Evolutionary conservation across 306 rosid species (phyloP).

Genomic region (Lotus japonicus): DNA sequence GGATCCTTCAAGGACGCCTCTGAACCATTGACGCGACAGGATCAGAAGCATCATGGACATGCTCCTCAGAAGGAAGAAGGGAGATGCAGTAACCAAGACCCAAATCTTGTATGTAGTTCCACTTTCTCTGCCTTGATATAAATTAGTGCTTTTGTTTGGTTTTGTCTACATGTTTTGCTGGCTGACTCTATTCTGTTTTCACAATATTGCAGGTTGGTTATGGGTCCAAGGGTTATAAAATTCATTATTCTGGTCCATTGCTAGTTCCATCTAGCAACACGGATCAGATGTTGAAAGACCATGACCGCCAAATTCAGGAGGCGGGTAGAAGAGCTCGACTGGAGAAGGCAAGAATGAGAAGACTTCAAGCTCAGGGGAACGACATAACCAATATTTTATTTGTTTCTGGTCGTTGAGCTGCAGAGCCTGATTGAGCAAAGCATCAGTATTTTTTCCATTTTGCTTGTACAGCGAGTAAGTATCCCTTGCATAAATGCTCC

Average conservation of each 20-base stretch:
- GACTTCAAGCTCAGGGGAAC: conserved; percentile 77
- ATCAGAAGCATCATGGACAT: conserved; percentile 58
- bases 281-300: conserved; percentile 98
- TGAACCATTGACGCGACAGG: conserved; percentile 47
- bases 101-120: conserved; percentile 46
- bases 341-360: conserved; percentile 22
- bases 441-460: no score
- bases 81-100: conserved; percentile 61
- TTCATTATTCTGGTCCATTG: conserved; percentile 96
- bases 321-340: conserved; percentile 50
- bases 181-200: background rate
- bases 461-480: no score
- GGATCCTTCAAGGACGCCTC: conserved; percentile 92
- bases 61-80: conserved; percentile 66
- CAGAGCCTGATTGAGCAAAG: conserved; percentile 23
- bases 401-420: conserved; percentile 32
- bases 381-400: conserved; percentile 81
- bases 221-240: conserved; percentile 91
- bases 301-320: conserved; percentile 95
- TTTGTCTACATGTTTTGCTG: conserved; percentile 1
- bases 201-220: conserved; percentile 59
- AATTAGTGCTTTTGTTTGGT: conserved; percentile 5
- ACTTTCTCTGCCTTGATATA: background rate
- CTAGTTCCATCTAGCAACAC: conserved; percentile 87
- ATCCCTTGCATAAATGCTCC: no score